A percentile compares a stretch with the other conserved stretches of the same genome.
phyloP scores from a whole-genome alignment of 2,329 filamentous ascomycete genomes.

The Fusarium abutilonis region DNA sequence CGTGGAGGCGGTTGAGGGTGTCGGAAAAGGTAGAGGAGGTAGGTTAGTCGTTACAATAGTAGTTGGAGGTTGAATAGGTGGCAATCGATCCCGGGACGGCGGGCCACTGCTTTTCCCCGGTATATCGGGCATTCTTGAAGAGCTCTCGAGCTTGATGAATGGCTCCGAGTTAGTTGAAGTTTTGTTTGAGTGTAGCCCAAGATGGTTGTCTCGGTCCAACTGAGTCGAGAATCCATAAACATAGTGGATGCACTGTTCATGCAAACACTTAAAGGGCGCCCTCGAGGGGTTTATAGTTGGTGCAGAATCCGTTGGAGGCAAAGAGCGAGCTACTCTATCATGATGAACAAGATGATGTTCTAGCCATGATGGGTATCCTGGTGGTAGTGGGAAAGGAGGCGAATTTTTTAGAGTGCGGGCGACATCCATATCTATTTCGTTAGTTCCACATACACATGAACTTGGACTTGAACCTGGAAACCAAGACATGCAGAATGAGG shows the following conservation, averaged over 20 bases:
- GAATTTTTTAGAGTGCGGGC: conserved; percentile 46
- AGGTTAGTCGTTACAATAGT: conserved; percentile 45
- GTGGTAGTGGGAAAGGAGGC: conserved; percentile 51
- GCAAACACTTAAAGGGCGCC: conserved; percentile 62
- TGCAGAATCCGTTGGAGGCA: conserved; percentile 35
- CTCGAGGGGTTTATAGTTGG: conserved; percentile 9
- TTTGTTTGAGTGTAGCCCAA: conserved; percentile 55
- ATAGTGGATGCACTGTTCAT: conserved; percentile 66
- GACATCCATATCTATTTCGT: conserved; percentile 47
- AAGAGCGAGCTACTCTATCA: conserved; percentile 58
- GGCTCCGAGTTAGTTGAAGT: conserved; percentile 58
- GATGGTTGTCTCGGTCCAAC: conserved; percentile 63
- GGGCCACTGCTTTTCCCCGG: conserved; percentile 28
- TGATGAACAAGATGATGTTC: conserved; percentile 61
- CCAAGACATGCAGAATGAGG: not conserved
- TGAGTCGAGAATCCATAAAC: conserved; percentile 65
- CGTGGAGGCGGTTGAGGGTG: conserved; percentile 45
- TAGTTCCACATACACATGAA: conserved; percentile 25
- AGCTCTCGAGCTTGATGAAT: conserved; percentile 46
- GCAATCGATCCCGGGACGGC: conserved; percentile 38
- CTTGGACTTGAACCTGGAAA: conserved; percentile 1
- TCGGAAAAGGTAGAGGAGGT: conserved; percentile 46
- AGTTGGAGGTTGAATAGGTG: conserved; percentile 54
- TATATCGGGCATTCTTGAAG: conserved; percentile 26
- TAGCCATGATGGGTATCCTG: conserved; percentile 62